phyloP scores from a whole-genome alignment of 768 basidiomycete genomes.

The Gloeopeniophorella convolvens region DNA sequence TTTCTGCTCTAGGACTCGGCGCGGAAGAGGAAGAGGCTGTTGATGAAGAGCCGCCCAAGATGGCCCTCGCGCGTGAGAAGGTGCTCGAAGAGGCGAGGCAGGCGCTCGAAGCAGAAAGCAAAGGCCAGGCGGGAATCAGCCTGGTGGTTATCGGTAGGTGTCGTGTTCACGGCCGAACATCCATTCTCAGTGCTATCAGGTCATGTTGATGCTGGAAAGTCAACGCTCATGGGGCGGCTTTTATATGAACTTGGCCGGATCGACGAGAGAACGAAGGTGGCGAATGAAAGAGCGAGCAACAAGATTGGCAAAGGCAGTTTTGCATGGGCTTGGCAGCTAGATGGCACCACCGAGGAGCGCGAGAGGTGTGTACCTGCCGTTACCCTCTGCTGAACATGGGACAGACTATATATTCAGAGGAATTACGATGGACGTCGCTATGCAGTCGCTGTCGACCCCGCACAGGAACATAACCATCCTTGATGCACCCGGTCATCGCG shows the following conservation, averaged over 20 bases:
- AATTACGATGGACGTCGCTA: constrained; percentile 96
- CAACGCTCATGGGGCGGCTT: constrained; percentile 92
- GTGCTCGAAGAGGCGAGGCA: constrained; percentile 73
- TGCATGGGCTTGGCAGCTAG: constrained; percentile 97
- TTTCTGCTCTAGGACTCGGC: constrained; percentile 65
- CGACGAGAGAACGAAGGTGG: constrained; percentile 75
- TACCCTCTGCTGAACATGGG: not conserved
- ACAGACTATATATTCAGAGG: constrained; percentile 48
- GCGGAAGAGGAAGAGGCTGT: constrained; percentile 36
- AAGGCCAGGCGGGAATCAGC: constrained; percentile 65
- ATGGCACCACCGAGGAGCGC: constrained; percentile 88
- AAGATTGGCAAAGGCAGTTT: constrained; percentile 94
- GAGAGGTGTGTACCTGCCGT: constrained; percentile 54
- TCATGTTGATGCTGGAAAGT: constrained; percentile 98
- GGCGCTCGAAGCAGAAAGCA: constrained; percentile 40
- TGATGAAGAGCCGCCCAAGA: constrained; percentile 52
- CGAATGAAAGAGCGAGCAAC: constrained; percentile 84
- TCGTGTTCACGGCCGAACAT: too few species aligned
- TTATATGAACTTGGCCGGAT: constrained; percentile 87
- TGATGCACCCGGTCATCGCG: constrained; percentile 95
- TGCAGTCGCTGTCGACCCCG: constrained; percentile 67
- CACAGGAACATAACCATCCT: constrained; percentile 84
- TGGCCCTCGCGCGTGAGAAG: constrained; percentile 70
- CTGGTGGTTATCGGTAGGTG: constrained; percentile 88
- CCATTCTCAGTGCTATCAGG: constrained; percentile 42